Evolutionary conservation across 768 basidiomycete species (phyloP), one percentile per base, ranked within the genome.

Genomic region (Lentinula boryana): DNA sequence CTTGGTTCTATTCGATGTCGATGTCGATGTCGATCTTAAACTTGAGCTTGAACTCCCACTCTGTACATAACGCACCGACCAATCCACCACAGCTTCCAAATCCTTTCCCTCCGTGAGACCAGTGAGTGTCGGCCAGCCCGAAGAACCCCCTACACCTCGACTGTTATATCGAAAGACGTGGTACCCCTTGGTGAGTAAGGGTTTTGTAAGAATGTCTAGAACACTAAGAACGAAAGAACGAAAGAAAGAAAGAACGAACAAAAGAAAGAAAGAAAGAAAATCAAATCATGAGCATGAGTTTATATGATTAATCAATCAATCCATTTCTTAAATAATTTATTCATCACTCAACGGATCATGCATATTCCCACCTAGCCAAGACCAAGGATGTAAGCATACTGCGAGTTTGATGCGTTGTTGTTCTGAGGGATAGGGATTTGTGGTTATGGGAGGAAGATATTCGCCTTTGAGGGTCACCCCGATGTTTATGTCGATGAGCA

Each of bases 331-430:
- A n/a, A n/a, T n/a, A n/a, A n/a, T n/a, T n/a, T n/a, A n/a, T n/a
- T 40, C 46, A 60, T 23, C 60, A 79, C 89, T 67, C 9, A 69
- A 93, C 91, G 86, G 82, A 66, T 93, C 90, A 63, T 85, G 69
- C 84, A 87, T 89, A 55, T 74, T 78, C 15, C 91, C 91, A 1
- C 91, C 91, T 0, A 93, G 78, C 80, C 90, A 84, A n/a, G 88
- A 86, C 91, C 91, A 93, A 5, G 92, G 92, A 65, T 93, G 91
- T 10, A 89, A 74, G 65, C 85, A 85, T n/a, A 93, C 72, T 0
- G 85, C 90, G 5, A 88, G 69, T 63, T 82, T 85, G 18, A 27
- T 8, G 8, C 8, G 32, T 71, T 76, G 32, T 71, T 76, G 6
- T 56, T 56, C 55, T 10, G 33, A 6, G 16, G 35, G 4, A 15